Evolutionary conservation across 1,284 basidiomycete genomes (phyloP), one percentile per base, ranked within the genome.

Genomic region (Trichosporon ovoides): DNA sequence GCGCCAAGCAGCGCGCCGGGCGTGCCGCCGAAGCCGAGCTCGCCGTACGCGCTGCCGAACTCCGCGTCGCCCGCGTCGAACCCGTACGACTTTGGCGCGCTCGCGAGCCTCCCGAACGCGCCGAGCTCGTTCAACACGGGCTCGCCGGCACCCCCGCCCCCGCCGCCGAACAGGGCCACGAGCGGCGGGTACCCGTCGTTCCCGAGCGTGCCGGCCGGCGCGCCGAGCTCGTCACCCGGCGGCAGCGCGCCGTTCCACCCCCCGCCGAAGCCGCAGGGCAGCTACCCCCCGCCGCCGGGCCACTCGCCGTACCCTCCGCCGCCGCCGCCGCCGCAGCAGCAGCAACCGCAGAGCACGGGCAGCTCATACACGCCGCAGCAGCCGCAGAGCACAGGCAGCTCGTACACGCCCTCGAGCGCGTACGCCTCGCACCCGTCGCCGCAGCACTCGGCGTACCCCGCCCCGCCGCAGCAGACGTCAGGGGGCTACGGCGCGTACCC

Each of bases 141-240:
- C 12, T 20, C 56, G 22, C 7, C 57, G 22, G 28, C 43, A 10
- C 50, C 58, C 7, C 49, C 58, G 22, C 40, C 56, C 4, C 34
- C 59, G 33, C 59, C 67, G n/a, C 52, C 62, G 3, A 48, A 66
- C 19, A 66, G 56, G 19, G 58, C 68, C 3, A 34, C 55, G 2
- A 66, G 57, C 38, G 62, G 60, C 28, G 67, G 68, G 79, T 16
- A 60, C 74, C 12, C 64, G 77, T 16, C 68, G 79, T 1, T 78
- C 81, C 18, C 79, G 81, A 22, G 79, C 81, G 5, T 72, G 75
- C 10, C 52, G 64, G 51, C 46, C 3, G n/a, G 35, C 10, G 43
- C 46, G 18, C 57, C 57, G 58, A 59, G 43, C 52, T 64, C 54
- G 54, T 56, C 48, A 22, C 53, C 62, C 9, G n/a, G n/a, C n/a